Base-by-base conservation (phyloP, 176 grass and related monocot species). In the Avena atlantica region DNA sequence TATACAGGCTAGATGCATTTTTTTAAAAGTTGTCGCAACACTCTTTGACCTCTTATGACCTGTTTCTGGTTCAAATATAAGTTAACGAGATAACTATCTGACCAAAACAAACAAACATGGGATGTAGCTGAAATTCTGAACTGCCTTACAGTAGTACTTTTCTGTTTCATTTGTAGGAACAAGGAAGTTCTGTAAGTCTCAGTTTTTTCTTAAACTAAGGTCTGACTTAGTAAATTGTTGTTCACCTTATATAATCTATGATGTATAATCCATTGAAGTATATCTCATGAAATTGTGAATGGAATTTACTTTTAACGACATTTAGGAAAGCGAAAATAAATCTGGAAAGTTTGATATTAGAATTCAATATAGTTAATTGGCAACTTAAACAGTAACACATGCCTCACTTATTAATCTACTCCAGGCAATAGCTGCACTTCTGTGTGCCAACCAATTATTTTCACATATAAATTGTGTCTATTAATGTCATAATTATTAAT, bases 91-190 rank as follows among this genome's bases (percentile, higher is more conserved):
- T 67, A 62, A 17, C 5, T 34, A 5, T 70, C 20, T 34, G 21
- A 27, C 31, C 11, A 47, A 65, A 52, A 74, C 60, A 1, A 44
- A 83, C 49, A 34, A 34, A 21, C 37, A 25, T 66, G 20, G 9
- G 20, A 29, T 84, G 65, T n/a, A 63, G 78, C 31, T 80, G 44
- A 19, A 49, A 56, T 56, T 87, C 31, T 79, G 63, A 70, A 79
- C 52, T 62, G 31, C 53, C 51, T 78, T 86, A 37, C 42, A 45
- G 3, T 78, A 14, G 67, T 40, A 11, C n/a, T 8, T 40, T 65
- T 50, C 40, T 49, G 27, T 63, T 81, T 75, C 45, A 64, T 87
- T 8, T 66, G 5, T 66, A 16, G 12, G n/a, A 27, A n/a, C 47
- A 42, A 56, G 15, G 63, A 31, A 29, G 63, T 66, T 31, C 12